These are phyloP conservation scores for Flueggea neowawraea DNA, from an alignment of 441 rosid genomes.

Conservation along the genomic window DNA sequence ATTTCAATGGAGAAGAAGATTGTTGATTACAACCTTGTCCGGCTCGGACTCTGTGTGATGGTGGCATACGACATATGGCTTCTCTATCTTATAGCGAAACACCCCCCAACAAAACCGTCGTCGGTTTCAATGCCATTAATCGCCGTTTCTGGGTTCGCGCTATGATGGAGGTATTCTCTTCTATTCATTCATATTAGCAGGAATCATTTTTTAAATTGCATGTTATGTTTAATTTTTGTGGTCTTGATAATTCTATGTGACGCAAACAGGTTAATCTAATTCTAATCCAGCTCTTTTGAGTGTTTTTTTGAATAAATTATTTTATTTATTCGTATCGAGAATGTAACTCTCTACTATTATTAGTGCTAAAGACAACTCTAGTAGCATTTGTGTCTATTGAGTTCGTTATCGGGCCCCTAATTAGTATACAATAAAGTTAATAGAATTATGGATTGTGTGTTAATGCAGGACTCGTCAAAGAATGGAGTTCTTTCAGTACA, in stretches of 20 bases:
- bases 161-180: slow-evolving; percentile 73
- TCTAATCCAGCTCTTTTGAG: too few species aligned
- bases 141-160: slow-evolving; percentile 90
- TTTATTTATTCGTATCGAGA: too few species aligned
- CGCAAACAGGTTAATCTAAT: too few species aligned
- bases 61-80: slow-evolving; percentile 73
- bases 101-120: slow-evolving; percentile 68
- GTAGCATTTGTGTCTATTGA: too few species aligned
- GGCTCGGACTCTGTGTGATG: slow-evolving; percentile 56
- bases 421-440: not conserved
- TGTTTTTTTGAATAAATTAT: too few species aligned
- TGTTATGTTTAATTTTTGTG: not conserved
- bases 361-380: too few species aligned
- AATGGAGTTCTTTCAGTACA: slow-evolving; percentile 89
- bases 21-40: slow-evolving; percentile 65
- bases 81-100: slow-evolving; percentile 45
- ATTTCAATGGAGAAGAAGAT: slow-evolving; percentile 32
- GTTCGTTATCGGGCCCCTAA: too few species aligned
- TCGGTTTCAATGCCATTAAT: slow-evolving; percentile 76
- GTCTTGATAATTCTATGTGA: not conserved
- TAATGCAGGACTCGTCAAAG: slow-evolving; percentile 53
- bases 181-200: too few species aligned
- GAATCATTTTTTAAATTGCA: too few species aligned
- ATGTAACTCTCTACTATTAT: too few species aligned
- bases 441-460: not conserved